Conservation (phyloP, 495 filamentous ascomycete species). For the Penicillium angulare region DNA sequence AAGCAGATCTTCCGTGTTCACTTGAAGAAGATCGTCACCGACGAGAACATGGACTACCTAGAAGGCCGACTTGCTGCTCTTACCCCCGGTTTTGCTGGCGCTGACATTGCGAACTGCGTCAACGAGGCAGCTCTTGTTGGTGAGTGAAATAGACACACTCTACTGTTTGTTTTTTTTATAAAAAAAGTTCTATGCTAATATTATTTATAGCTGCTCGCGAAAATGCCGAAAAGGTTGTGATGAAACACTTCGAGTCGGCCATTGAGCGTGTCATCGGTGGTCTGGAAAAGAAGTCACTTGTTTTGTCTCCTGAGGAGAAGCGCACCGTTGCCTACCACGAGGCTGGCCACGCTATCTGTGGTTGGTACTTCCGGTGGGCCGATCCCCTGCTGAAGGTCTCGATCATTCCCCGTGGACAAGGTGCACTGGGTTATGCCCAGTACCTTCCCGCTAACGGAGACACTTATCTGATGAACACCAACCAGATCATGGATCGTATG, state of each 20-base stretch:
- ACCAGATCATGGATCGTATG: slow-evolving; percentile 99
- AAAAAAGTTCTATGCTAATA: slow-evolving; percentile 28
- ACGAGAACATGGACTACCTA: slow-evolving; percentile 82
- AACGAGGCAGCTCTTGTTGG: slow-evolving; percentile 97
- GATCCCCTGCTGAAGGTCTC: slow-evolving; percentile 97
- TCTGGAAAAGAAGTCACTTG: slow-evolving; percentile 92
- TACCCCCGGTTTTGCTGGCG: slow-evolving; percentile 94
- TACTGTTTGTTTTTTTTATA: neutral
- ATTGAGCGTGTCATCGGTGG: slow-evolving; percentile 97
- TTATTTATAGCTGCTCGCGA: slow-evolving; percentile 68
- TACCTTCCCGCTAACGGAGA: slow-evolving; percentile 83
- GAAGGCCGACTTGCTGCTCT: slow-evolving; percentile 84
- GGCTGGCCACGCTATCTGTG: slow-evolving; percentile 96
- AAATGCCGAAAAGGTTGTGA: slow-evolving; percentile 71
- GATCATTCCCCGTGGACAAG: slow-evolving; percentile 94
- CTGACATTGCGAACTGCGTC: slow-evolving; percentile 96
- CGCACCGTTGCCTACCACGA: slow-evolving; percentile 95
- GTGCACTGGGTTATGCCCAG: slow-evolving; percentile 92
- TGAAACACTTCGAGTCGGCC: slow-evolving; percentile 93
- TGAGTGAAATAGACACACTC: slow-evolving; percentile 58
- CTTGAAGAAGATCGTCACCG: slow-evolving; percentile 86
- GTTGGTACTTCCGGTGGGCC: slow-evolving; percentile 95
- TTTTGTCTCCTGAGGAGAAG: slow-evolving; percentile 91
- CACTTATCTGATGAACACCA: slow-evolving; percentile 89
- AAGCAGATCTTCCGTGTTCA: slow-evolving; percentile 96